phyloP scores from a whole-genome alignment of 108 stramenopile genomes.

The Phaeodactylum tricornutum region DNA sequence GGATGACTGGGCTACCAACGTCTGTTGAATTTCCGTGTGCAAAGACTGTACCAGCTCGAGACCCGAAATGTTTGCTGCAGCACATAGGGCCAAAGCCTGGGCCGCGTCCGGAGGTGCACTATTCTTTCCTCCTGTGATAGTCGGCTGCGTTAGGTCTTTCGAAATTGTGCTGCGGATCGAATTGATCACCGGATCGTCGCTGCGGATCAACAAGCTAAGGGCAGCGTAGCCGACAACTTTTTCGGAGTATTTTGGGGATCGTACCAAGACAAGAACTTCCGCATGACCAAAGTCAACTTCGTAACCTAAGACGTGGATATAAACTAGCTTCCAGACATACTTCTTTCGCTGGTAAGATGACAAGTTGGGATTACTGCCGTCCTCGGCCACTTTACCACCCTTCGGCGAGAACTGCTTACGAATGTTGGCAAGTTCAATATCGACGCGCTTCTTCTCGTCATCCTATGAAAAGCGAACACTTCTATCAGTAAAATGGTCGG shows the following conservation, averaged over 20 bases:
- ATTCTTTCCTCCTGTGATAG: constrained; percentile 36
- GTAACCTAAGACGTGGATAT: constrained; percentile 97
- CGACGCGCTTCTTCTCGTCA: constrained; percentile 85
- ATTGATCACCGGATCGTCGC: constrained; percentile 82
- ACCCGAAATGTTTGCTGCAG: constrained; percentile 80
- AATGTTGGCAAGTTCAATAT: constrained; percentile 97
- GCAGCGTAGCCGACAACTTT: constrained; percentile 97
- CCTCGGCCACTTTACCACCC: constrained; percentile 52
- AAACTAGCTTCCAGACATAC: constrained; percentile 99
- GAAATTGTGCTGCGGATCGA: constrained; percentile 85
- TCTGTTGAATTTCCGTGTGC: constrained; percentile 78
- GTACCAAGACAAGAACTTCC: constrained; percentile 85
- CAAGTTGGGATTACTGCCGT: constrained; percentile 65
- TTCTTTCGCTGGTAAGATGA: constrained; percentile 92
- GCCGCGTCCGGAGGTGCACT: constrained; percentile 59
- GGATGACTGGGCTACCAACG: constrained; percentile 68
- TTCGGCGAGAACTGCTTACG: constrained; percentile 93
- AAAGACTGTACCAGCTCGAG: constrained; percentile 81
- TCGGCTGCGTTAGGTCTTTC: constrained; percentile 56
- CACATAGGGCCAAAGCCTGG: constrained; percentile 73
- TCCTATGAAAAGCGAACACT: constrained; percentile 30
- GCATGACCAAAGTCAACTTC: constrained; percentile 99
- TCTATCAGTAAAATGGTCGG: too few species aligned
- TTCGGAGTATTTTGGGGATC: constrained; percentile 83
- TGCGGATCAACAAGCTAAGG: constrained; percentile 78